Evolutionary conservation across 108 stramenopile genomes (phyloP), one percentile per base, ranked within the genome.

Genomic region (Phaeodactylum tricornutum): DNA sequence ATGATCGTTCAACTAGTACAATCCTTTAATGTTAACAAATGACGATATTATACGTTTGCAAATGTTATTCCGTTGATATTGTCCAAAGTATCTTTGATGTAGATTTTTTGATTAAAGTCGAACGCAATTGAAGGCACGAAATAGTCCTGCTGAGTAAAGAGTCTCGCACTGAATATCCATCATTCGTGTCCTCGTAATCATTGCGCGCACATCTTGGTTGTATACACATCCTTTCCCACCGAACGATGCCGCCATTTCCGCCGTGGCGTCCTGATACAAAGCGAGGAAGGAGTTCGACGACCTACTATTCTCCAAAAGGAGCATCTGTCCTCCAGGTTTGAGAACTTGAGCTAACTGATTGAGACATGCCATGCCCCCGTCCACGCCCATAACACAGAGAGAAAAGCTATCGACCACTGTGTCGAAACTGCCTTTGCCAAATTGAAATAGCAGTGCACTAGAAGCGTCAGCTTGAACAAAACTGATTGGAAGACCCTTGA

Each of bases 211-310:
- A 61, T 92, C 57, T 65, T 87, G 85, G 61, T 92, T 87, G 74
- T 86, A 87, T 29, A 87, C 46, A 50, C 90, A 92, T 14, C 90
- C 89, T 53, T 85, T 87, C 6, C 90, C 90, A 31, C 90, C 90
- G 8, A 68, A 34, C n/a, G 61, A 53, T 15, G 84, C 81, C 1
- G 84, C 84, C 6, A 72, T 39, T 16, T 61, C 49, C 3, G 90
- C 84, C 4, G 90, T 92, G 2, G 64, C 9, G 54, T 92, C 90
- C 52, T 87, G 84, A 55, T 92, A 92, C 47, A 36, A 59, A 1
- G 79, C 90, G 24, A 92, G 53, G 4, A 79, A 32, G 1, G 77
- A 61, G 52, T 81, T 82, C 3, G 68, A 67, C 26, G 90, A 76
- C 31, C 83, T 56, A 25, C 72, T 67, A 50, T 92, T 92, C 63